Evolutionary conservation across 306 rosid species (phyloP), one percentile per base, ranked within the genome.

Genomic region (Canavalia gladiata): DNA sequence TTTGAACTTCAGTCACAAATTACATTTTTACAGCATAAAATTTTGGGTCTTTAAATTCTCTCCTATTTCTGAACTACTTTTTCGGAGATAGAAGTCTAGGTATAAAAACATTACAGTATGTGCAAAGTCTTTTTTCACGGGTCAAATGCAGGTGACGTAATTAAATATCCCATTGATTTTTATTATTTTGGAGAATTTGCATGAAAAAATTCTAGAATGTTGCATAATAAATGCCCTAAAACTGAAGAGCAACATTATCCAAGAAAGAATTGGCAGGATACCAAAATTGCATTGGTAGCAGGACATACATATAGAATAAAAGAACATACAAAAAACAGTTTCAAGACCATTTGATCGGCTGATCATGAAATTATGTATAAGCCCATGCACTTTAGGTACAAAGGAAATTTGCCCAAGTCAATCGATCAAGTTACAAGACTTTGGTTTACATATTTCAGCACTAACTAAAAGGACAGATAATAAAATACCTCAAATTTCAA

Each of bases 71-170:
- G 64, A n/a, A 72, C 56, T 18, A 62, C 25, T 47, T n/a, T 37
- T 2, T 13, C 2, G 42, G 12, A 54, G n/a, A 64, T 18, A 58
- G 72, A 75, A 1, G 39, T 57, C 34, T 29, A 68, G 29, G 37
- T 58, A 64, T 66, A 64, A 81, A 64, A 73, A 13, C 78, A 51
- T 67, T 29, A 1, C 45, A 42, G 65, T 52, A n/a, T 33, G 62
- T 0, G 8, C 10, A 63, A 72, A 7, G 50, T 35, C 10, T 29
- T 6, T 28, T 72, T 30, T 31, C 9, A 5, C 2, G n/a, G 8
- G 35, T 67, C 1, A 55, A 55, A 42, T 6, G 7, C 2, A 43
- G 11, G 29, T 66, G 43, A 39, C 4, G 37, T 9, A 39, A 39
- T 11, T 35, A 47, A 63, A 63, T 37, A 60, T 18, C 30, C 25